Conservation (phyloP, 108 stramenopile species). For the Fistulifera pelliculosa region DNA sequence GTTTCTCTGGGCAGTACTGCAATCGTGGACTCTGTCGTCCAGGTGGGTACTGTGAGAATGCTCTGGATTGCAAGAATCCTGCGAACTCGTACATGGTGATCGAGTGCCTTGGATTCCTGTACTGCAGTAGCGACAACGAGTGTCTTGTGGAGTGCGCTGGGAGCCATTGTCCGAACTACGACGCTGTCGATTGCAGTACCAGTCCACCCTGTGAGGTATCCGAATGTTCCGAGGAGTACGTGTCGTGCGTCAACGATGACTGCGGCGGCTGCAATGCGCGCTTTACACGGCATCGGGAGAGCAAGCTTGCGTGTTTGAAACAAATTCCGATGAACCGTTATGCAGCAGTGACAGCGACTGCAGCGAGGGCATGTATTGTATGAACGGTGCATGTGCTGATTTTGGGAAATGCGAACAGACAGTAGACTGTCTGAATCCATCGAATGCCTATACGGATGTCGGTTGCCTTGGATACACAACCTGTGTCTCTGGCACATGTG, state of each 20-base stretch:
- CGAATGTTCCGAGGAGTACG: too few relatives aligned
- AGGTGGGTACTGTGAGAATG: slow-evolving; percentile 2
- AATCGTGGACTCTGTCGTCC: slow-evolving; percentile 4
- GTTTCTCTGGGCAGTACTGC: slow-evolving; percentile 12
- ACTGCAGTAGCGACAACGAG: slow-evolving; percentile 7
- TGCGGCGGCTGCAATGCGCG: slow-evolving; percentile 16
- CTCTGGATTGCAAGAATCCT: slow-evolving; percentile 15
- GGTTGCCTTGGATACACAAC: slow-evolving; percentile 13
- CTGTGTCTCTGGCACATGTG: slow-evolving; percentile 9
- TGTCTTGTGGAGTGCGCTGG: slow-evolving; percentile 7
- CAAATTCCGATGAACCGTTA: not conserved
- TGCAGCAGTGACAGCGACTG: slow-evolving; percentile 8
- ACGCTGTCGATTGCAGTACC: too few relatives aligned
- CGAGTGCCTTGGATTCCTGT: slow-evolving; percentile 13
- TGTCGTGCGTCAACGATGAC: slow-evolving; percentile 5
- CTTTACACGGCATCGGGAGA: slow-evolving; percentile 6
- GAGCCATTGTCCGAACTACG: too few relatives aligned
- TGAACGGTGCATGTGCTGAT: slow-evolving; percentile 4
- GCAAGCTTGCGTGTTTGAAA: not conserved
- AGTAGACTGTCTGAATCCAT: slow-evolving; percentile 18
- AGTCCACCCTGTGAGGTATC: too few relatives aligned
- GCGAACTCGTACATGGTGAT: slow-evolving; percentile 10
- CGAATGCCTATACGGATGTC: slow-evolving; percentile 11
- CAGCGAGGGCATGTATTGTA: slow-evolving; percentile 11
- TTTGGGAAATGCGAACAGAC: slow-evolving; percentile 1